These are phyloP conservation scores for Podospora didyma DNA, from an alignment of 495 filamentous ascomycete genomes.

Conservation along the genomic window DNA sequence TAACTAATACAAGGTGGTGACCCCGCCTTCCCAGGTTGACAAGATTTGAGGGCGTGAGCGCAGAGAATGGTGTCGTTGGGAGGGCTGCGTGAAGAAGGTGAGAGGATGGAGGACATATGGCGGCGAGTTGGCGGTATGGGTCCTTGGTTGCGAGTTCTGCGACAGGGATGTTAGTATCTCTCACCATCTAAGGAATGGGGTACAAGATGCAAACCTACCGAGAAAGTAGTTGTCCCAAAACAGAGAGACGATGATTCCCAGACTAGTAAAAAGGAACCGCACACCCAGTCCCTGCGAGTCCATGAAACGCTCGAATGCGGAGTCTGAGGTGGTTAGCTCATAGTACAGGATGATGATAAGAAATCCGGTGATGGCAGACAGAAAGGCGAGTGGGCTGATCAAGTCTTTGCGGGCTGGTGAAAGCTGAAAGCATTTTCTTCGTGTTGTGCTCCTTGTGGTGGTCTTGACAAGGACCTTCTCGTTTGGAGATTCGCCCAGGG, in stretches of 20 bases:
- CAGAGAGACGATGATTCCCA: conserved; percentile 1
- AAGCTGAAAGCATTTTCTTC: not conserved
- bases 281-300: conserved; percentile 6
- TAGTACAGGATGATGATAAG: conserved; percentile 1
- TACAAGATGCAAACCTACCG: conserved; percentile 3
- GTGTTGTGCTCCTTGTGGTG: too few species aligned
- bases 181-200: too few species aligned
- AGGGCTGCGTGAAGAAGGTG: not conserved
- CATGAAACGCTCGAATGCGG: conserved; percentile 4
- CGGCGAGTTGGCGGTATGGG: not conserved
- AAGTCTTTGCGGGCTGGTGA: not conserved
- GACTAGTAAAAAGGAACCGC: not conserved
- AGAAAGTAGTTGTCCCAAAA: conserved; percentile 4
- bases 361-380: not conserved
- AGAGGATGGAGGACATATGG: not conserved
- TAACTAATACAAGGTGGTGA: not conserved
- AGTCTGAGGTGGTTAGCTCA: not conserved
- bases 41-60: too few species aligned
- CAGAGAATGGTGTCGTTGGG: not conserved
- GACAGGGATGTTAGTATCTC: not conserved
- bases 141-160: not conserved
- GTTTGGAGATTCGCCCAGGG: too few species aligned
- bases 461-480: too few species aligned
- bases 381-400: not conserved
- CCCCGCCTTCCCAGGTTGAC: not conserved